These are phyloP conservation scores for Candida sanyaensis DNA, from an alignment of 1,139 yeast species.

Conservation along the genomic window DNA sequence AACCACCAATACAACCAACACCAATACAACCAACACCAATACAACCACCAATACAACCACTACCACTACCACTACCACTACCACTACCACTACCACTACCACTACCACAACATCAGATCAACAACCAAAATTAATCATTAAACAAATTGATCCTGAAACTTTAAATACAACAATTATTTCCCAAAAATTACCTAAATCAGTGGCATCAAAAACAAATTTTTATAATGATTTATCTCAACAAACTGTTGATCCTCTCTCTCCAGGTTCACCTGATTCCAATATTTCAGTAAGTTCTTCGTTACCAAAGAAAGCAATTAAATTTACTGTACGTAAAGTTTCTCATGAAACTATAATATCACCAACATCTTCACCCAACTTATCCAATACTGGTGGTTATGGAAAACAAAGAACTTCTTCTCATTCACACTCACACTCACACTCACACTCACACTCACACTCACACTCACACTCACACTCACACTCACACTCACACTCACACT, in stretches of 20 bases:
- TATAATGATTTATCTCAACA: slow-evolving; percentile 10
- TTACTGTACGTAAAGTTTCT: slow-evolving; percentile 46
- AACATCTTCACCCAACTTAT: slow-evolving; percentile 7
- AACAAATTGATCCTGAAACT: slow-evolving; percentile 3
- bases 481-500: no score
- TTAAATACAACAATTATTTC: background rate
- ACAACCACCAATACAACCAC: no score
- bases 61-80: no score
- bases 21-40: no score
- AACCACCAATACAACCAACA: no score
- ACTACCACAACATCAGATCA: background rate
- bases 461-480: no score
- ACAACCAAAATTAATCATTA: background rate
- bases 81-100: no score
- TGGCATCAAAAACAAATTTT: slow-evolving; percentile 14
- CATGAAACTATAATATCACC: slow-evolving; percentile 30
- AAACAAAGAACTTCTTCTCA: slow-evolving; percentile 7
- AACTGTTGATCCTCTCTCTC: background rate
- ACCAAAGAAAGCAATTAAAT: slow-evolving; percentile 35
- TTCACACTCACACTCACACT: no score
- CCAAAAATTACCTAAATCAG: slow-evolving; percentile 12
- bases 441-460: no score
- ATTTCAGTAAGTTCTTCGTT: slow-evolving; percentile 6
- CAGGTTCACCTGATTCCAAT: slow-evolving; percentile 6
- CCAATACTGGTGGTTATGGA: background rate